Conservation (phyloP, 2,329 filamentous ascomycete species). For the Neonectria ditissima region DNA sequence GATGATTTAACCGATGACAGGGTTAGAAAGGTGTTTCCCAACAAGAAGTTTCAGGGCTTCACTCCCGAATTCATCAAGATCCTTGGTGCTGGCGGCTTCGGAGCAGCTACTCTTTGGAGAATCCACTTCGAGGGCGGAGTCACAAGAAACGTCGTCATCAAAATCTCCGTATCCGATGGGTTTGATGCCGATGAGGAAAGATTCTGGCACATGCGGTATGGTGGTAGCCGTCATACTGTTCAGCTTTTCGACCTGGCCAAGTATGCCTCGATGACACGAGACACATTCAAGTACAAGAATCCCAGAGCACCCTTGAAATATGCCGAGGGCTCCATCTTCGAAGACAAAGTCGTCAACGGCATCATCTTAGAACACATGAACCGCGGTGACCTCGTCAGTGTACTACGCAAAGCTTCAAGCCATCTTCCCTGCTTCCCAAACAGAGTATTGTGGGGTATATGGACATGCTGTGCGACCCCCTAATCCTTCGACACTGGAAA, state of each 20-base stretch:
- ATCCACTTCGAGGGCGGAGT: conserved; percentile 37
- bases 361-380: conserved; percentile 45
- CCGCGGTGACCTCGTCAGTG: conserved; percentile 37
- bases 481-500: too few species aligned
- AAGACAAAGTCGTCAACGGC: conserved; percentile 10
- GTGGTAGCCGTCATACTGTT: conserved; percentile 43
- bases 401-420: conserved; percentile 32
- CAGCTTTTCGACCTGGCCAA: conserved; percentile 42
- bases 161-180: conserved; percentile 21
- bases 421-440: conserved; percentile 26
- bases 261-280: conserved; percentile 24
- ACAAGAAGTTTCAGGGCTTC: conserved; percentile 33
- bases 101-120: conserved; percentile 42
- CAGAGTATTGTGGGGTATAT: conserved; percentile 46
- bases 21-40: conserved; percentile 1
- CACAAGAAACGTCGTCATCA: conserved; percentile 44
- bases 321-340: conserved; percentile 11
- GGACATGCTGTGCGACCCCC: conserved; percentile 45
- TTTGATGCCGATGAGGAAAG: conserved; percentile 33
- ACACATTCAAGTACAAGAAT: conserved; percentile 14
- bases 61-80: conserved; percentile 42
- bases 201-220: conserved; percentile 44
- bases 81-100: conserved; percentile 44
- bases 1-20: not conserved
- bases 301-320: not conserved